phyloP scores from a whole-genome alignment of 2,329 filamentous ascomycete genomes.

The Beauveria bassiana region DNA sequence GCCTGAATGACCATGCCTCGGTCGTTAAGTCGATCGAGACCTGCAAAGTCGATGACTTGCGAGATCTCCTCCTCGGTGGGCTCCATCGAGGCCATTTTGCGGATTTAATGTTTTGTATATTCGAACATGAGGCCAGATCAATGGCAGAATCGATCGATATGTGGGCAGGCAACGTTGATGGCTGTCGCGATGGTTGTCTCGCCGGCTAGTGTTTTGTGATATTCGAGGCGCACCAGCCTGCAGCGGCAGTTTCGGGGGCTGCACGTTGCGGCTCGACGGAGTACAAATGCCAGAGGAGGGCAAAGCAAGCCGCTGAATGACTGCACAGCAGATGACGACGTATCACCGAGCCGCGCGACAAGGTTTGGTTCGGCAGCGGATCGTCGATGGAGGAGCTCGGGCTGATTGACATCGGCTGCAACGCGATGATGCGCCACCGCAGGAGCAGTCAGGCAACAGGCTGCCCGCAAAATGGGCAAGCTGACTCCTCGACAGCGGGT shows the following conservation, averaged over 20 bases:
- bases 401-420: conserved; percentile 2
- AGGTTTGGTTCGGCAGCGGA: background rate
- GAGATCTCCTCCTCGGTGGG: conserved; percentile 30
- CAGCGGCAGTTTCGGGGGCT: background rate
- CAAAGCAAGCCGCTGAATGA: background rate
- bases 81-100: conserved; percentile 26
- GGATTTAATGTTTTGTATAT: background rate
- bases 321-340: background rate
- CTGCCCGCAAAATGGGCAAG: background rate
- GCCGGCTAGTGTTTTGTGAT: background rate
- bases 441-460: background rate
- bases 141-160: background rate
- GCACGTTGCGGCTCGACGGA: background rate
- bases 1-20: conserved; percentile 32
- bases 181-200: background rate
- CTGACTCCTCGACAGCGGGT: background rate
- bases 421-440: conserved; percentile 6
- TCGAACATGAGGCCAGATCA: background rate
- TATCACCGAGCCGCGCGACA: background rate
- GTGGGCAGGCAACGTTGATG: background rate
- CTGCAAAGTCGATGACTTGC: conserved; percentile 35
- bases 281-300: background rate
- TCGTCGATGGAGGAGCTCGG: background rate
- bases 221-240: background rate
- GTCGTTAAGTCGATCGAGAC: conserved; percentile 28